A percentile compares a stretch with the other conserved stretches of the same genome.
Conservation (phyloP, 306 rosid species). For the Ochetophila trinervis region DNA sequence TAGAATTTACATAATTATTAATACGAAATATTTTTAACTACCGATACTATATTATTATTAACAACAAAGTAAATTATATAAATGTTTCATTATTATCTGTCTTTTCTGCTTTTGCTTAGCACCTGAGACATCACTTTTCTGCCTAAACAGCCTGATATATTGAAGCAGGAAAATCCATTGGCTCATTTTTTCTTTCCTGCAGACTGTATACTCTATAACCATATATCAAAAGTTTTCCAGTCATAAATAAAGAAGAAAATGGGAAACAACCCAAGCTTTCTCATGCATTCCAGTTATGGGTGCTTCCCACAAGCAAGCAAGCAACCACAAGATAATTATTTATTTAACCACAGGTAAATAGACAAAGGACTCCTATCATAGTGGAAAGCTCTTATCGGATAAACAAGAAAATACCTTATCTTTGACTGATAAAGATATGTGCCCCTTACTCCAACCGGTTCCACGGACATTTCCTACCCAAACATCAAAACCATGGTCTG, state of each 20-base stretch:
- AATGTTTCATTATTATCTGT: no score
- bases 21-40: no score
- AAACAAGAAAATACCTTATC: conserved; percentile 43
- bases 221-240: conserved; percentile 1
- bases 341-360: neutral
- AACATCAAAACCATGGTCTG: conserved; percentile 91
- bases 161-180: conserved; percentile 5
- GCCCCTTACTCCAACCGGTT: conserved; percentile 91
- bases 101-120: neutral
- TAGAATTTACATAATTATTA: no score
- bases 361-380: neutral
- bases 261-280: conserved; percentile 6
- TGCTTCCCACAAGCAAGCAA: no score
- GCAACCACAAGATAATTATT: neutral
- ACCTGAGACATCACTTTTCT: neutral
- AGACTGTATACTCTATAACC: neutral
- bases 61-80: no score
- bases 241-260: conserved; percentile 5
- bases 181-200: conserved; percentile 1
- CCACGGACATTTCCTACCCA: conserved; percentile 98
- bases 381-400: neutral
- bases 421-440: conserved; percentile 46
- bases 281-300: neutral
- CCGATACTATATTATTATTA: no score
- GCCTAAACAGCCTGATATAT: neutral